Evolutionary conservation across 768 basidiomycete species (phyloP).

Genomic region (Rhodotorula babjevae): DNA sequence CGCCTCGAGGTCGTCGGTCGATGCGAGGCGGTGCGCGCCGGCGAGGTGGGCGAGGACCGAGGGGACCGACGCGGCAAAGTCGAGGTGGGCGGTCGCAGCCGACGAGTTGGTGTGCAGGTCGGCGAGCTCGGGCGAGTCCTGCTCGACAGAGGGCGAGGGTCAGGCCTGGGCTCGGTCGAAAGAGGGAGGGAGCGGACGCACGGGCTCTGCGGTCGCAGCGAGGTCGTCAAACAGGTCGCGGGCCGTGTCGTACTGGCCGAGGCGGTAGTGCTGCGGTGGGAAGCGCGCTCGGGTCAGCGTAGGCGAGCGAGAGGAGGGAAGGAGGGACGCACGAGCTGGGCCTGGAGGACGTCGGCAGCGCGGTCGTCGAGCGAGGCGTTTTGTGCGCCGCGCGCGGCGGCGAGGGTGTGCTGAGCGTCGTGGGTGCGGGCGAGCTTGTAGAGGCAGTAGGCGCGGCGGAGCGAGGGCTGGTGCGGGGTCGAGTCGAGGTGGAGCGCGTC

Average conservation of each 20-base stretch:
- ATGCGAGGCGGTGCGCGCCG: neutral
- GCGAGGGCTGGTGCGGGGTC: constrained; percentile 26
- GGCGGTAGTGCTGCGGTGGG: constrained; percentile 45
- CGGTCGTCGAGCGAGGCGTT: constrained; percentile 34
- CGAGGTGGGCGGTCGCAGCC: constrained; percentile 44
- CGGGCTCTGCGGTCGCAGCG: constrained; percentile 45
- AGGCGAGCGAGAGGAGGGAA: neutral
- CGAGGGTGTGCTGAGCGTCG: constrained; percentile 45
- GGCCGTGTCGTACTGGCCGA: constrained; percentile 46
- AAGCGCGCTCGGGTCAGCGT: neutral
- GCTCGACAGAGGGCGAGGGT: neutral
- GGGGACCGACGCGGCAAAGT: constrained; percentile 44
- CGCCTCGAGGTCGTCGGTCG: constrained; percentile 41
- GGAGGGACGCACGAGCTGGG: constrained; percentile 49
- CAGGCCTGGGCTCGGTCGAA: neutral
- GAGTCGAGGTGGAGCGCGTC: constrained; percentile 43
- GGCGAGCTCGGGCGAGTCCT: constrained; percentile 49
- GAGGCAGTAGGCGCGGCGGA: constrained; percentile 48
- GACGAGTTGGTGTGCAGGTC: constrained; percentile 48
- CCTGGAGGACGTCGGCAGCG: constrained; percentile 47
- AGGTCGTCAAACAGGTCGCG: constrained; percentile 49
- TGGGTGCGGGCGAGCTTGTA: constrained; percentile 48
- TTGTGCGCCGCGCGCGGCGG: constrained; percentile 27
- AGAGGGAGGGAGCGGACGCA: constrained; percentile 27
- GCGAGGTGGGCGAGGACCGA: constrained; percentile 19